Conservation (phyloP, 78 protist species). For the Dictyostelium intermedium region DNA sequence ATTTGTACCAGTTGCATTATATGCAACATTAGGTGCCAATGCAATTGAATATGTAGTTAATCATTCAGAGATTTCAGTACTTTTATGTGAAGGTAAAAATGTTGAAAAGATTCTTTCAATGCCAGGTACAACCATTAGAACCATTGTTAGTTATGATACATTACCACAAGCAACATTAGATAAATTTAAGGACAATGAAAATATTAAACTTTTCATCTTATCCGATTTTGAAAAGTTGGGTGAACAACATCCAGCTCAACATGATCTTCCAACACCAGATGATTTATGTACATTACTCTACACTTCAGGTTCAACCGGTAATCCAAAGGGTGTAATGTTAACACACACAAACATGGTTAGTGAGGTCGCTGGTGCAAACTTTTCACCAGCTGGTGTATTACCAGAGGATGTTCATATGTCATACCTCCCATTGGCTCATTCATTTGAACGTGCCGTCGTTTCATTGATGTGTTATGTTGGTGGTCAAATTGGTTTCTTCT, state of each 20-base stretch:
- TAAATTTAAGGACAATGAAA: constrained; percentile 6
- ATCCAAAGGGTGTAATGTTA: constrained; percentile 90
- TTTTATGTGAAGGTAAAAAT: constrained; percentile 67
- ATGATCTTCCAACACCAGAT: constrained; percentile 48
- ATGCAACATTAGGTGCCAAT: constrained; percentile 82
- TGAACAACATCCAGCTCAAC: neutral
- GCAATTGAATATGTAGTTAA: constrained; percentile 79
- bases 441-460: constrained; percentile 90
- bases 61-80: constrained; percentile 67
- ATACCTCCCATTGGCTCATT: constrained; percentile 98
- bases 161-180: constrained; percentile 32
- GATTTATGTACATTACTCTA: constrained; percentile 88
- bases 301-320: constrained; percentile 98
- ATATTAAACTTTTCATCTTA: neutral
- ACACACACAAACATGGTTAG: constrained; percentile 54
- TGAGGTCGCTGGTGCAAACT: constrained; percentile 60
- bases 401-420: constrained; percentile 82
- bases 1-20: constrained; percentile 72
- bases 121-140: neutral
- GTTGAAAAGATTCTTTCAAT: constrained; percentile 13
- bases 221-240: constrained; percentile 36
- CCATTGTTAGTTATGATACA: constrained; percentile 18
- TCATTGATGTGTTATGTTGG: constrained; percentile 53
- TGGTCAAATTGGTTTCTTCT: constrained; percentile 86
- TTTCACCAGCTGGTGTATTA: constrained; percentile 60